Evolutionary conservation across 2,329 filamentous ascomycete species (phyloP).

Genomic region (Fusarium sarcochroum): DNA sequence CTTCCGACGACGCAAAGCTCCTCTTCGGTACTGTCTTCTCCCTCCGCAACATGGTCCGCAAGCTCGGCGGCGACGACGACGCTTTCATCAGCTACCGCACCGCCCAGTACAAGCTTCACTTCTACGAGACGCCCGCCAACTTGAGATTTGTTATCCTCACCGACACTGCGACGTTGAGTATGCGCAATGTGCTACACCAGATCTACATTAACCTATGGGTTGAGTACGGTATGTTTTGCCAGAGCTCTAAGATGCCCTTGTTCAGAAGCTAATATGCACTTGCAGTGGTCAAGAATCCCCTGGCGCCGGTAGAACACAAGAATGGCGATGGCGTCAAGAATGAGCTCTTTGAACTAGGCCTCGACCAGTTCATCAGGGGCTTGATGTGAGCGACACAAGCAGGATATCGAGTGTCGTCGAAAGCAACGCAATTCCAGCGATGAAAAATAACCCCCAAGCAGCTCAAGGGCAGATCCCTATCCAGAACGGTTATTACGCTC

Average conservation of each 20-base stretch:
- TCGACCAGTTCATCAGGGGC: slow-evolving; percentile 83
- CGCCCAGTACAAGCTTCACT: slow-evolving; percentile 96
- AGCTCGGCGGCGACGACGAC: slow-evolving; percentile 93
- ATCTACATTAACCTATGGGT: slow-evolving; percentile 99
- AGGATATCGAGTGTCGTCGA: slow-evolving; percentile 6
- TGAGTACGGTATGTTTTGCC: slow-evolving; percentile 82
- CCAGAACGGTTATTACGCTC: not conserved
- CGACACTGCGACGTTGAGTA: slow-evolving; percentile 88
- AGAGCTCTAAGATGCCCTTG: not conserved
- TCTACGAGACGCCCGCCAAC: slow-evolving; percentile 97
- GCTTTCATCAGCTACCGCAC: slow-evolving; percentile 96
- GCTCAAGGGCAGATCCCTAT: not conserved
- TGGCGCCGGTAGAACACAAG: slow-evolving; percentile 77
- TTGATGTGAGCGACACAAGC: slow-evolving; percentile 62
- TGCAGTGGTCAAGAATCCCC: slow-evolving; percentile 78
- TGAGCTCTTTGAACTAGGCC: slow-evolving; percentile 77
- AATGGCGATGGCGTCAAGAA: slow-evolving; percentile 78
- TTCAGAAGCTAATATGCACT: slow-evolving; percentile 1
- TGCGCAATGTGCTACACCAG: slow-evolving; percentile 95
- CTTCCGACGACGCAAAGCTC: slow-evolving; percentile 90
- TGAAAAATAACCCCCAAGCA: not conserved
- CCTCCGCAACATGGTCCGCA: slow-evolving; percentile 94
- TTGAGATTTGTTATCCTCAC: slow-evolving; percentile 98
- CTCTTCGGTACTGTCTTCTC: slow-evolving; percentile 98
- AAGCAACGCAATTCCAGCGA: slow-evolving; percentile 13